Base-by-base conservation (phyloP, 306 rosid genomes). In the Chamaecrista fasciculata region DNA sequence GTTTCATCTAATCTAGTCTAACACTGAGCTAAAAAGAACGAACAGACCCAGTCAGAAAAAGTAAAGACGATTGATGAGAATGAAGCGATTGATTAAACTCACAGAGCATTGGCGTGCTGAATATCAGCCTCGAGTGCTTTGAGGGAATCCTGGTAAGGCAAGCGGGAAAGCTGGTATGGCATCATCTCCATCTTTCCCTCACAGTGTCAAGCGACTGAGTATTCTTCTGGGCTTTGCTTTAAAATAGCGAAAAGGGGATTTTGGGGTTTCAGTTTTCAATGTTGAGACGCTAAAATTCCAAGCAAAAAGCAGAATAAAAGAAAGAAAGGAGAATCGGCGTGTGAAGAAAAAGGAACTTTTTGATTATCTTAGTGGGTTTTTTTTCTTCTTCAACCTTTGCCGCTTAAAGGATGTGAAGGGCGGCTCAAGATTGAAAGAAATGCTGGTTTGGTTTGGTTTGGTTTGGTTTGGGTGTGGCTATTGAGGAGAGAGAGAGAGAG, bases 51-150 rank as follows among this genome's bases (percentile, higher is more conserved):
- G n/a, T n/a, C n/a, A 12, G n/a, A 14, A 26, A 3, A 28, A 14
- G 15, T 5, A n/a, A 7, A 26, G 24, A 70, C n/a, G 21, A 0
- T 33, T 33, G 36, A 33, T 4, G 34, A 8, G 70, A 20, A n/a
- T 1, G 60, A 15, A 36, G 10, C 42, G 42, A 9, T 25, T 11
- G 23, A 42, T 19, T 15, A 28, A 80, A 84, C 92, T 86, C 49
- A 95, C 99, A 95, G 75, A 79, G 95, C 74, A 87, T 95, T 95
- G 14, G 99, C 99, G 69, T 88, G 90, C 55, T 86, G 95, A 31
- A 95, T 86, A 82, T 95, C 99, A 77, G 92, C 97, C 65, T 95
- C 97, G 19, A 95, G 81, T 14, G 79, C 81, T 82, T 86, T 76
- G 74, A 95, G 69, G 7, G 91, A 87, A 73, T 94, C 97, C 60